Evolutionary conservation across 345 rosid genomes (phyloP).

Genomic region (Rhizophora mangle): DNA sequence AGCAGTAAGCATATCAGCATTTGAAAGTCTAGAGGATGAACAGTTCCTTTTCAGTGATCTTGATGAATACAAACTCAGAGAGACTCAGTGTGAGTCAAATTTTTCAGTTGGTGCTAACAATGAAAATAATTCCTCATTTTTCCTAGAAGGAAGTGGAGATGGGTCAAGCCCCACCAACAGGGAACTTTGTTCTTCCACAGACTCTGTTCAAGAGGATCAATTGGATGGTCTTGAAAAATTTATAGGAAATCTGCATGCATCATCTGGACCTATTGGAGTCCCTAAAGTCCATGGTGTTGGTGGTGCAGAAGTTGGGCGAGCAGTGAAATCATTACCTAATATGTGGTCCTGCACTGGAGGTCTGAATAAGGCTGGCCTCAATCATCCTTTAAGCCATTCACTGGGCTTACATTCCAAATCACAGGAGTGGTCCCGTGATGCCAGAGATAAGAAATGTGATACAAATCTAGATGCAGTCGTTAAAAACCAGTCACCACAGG

Average conservation of each 20-base stretch:
- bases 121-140: conserved; percentile 21
- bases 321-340: conserved; percentile 66
- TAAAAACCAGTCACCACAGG: conserved; percentile 21
- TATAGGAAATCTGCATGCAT: conserved; percentile 24
- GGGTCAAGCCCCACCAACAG: conserved; percentile 14
- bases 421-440: conserved; percentile 33
- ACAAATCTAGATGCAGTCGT: conserved; percentile 29
- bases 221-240: conserved; percentile 28
- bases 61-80: conserved; percentile 37
- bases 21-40: conserved; percentile 60
- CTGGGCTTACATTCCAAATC: conserved; percentile 44
- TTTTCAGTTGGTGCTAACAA: conserved; percentile 25
- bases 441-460: conserved; percentile 33
- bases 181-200: conserved; percentile 24
- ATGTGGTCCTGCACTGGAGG: conserved; percentile 32
- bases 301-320: conserved; percentile 36
- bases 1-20: conserved; percentile 24
- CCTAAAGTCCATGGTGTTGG: conserved; percentile 28
- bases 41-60: conserved; percentile 70
- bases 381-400: conserved; percentile 56
- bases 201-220: conserved; percentile 24
- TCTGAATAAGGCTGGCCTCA: conserved; percentile 26
- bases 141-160: conserved; percentile 19
- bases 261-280: conserved; percentile 49
- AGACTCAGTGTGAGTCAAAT: conserved; percentile 19